Base-by-base conservation (phyloP, 2,329 filamentous ascomycete species). In the Aschersonia sp. region DNA sequence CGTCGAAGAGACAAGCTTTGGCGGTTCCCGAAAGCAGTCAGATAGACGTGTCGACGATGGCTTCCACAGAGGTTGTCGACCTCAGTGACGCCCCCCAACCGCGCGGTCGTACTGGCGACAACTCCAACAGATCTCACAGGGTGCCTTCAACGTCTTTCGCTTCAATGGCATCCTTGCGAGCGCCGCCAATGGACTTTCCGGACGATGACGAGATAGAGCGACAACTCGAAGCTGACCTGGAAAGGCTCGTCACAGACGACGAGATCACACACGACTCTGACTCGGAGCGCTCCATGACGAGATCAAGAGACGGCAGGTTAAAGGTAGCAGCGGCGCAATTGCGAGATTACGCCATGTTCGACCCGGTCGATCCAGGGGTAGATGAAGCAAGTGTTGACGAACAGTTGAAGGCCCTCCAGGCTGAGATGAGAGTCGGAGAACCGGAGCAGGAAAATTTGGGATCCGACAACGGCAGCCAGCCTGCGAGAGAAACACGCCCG, bases 191-290 rank as follows among this genome's bases (percentile, higher is more conserved):
- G 12, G 62, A 62, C 5, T 62, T 75, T 9, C 72, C 74, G 0
- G 70, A 77, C 47, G 79, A 85, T 50, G 75, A 79, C 1, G 81
- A 84, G 52, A 73, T 85, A 39, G 79, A 86, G 46, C 73, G 74
- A 29, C 77, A 77, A 45, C 66, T 86, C 1, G 74, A 83, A 55
- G 78, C 75, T 2, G 82, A 83, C 49, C 69, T 85, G 8, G 76
- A 81, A 42, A 66, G 70, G 32, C 74, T 71, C 1, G 57, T 74
- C 30, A 72, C 69, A 2, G 73, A 80, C 32, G 71, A 74, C 11
- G 76, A 70, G 35, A 60, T 70, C 6, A 63, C 63, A 5, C 63
- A 65, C 5, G 67, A 73, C 49, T 73, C 68, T 5, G 71, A 73
- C 45, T 66, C 66, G 0, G 70, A 69, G 53, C 61, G 65, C 42